A percentile compares a stretch with the other conserved stretches of the same genome.
Evolutionary conservation across 352 stramenopile species (phyloP).

Genomic region (Phytopythium sindhum): DNA sequence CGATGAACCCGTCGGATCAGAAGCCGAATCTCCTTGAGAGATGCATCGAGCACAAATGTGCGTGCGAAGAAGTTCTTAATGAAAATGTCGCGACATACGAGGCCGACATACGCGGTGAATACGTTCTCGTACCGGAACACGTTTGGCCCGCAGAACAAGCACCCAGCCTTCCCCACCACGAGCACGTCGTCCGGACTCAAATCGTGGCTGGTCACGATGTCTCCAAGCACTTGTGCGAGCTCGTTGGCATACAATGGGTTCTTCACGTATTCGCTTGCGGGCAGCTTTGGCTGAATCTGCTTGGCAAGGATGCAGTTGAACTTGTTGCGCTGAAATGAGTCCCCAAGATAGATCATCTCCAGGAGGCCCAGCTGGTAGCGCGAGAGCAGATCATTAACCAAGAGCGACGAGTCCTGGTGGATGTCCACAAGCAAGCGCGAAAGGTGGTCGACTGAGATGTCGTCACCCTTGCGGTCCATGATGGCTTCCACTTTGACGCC

Average conservation of each 20-base stretch:
- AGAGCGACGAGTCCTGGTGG: conserved; percentile 93
- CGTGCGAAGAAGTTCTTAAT: conserved; percentile 97
- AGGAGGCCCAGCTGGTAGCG: conserved; percentile 95
- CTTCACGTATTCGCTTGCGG: conserved; percentile 93
- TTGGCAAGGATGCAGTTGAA: conserved; percentile 98
- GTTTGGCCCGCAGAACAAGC: conserved; percentile 94
- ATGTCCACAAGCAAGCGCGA: conserved; percentile 96
- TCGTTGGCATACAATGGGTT: conserved; percentile 96
- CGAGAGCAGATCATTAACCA: conserved; percentile 95
- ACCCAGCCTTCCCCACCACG: conserved; percentile 92
- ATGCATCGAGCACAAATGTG: conserved; percentile 95
- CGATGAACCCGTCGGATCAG: conserved; percentile 86
- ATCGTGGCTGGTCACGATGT: conserved; percentile 93
- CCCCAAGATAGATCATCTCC: conserved; percentile 94
- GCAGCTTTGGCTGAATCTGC: conserved; percentile 95
- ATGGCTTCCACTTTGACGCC: conserved; percentile 94
- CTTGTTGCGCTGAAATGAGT: conserved; percentile 95
- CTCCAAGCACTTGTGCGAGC: conserved; percentile 93
- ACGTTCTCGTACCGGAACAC: conserved; percentile 95
- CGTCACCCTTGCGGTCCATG: conserved; percentile 94
- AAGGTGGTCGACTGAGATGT: conserved; percentile 96
- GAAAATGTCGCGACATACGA: conserved; percentile 97
- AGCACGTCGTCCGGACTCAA: conserved; percentile 94
- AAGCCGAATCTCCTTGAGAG: conserved; percentile 92
- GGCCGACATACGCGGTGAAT: conserved; percentile 94